These are phyloP conservation scores for Zygnema cylindricum DNA, from an alignment of 139 green algal genomes.

Conservation along the genomic window DNA sequence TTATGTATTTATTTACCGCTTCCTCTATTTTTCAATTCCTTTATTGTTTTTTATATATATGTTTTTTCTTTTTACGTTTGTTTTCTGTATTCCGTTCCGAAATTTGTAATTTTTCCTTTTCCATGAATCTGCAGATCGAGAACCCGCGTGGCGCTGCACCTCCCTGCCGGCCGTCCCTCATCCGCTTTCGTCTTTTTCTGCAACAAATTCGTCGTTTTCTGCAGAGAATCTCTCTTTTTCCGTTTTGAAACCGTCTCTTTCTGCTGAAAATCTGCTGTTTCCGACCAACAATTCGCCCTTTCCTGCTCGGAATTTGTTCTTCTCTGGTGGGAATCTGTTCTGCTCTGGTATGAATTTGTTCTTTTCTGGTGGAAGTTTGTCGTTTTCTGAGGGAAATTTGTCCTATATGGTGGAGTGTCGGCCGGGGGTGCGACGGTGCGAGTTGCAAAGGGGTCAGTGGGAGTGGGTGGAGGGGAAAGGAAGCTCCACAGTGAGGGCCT, in stretches of 20 bases:
- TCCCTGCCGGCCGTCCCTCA: background rate
- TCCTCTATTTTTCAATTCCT: background rate
- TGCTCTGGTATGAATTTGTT: background rate
- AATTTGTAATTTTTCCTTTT: too few relatives aligned
- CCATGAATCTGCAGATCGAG: conserved; percentile 21
- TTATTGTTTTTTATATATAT: conserved; percentile 12
- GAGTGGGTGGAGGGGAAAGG: conserved; percentile 18
- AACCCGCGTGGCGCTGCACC: conserved; percentile 5
- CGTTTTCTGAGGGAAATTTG: background rate
- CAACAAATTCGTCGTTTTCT: too few relatives aligned
- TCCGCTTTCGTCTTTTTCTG: too few relatives aligned
- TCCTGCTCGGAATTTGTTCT: background rate
- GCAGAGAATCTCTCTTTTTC: background rate
- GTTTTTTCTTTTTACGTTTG: too few relatives aligned
- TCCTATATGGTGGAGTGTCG: background rate
- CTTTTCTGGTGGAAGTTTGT: background rate
- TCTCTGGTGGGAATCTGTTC: background rate
- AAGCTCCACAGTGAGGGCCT: background rate
- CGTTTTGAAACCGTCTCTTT: background rate
- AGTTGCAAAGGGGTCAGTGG: conserved; percentile 6
- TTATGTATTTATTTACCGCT: background rate
- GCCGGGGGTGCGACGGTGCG: too few relatives aligned
- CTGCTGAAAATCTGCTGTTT: background rate
- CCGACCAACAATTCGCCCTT: background rate
- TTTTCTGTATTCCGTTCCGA: too few relatives aligned